Percentiles rank a stretch among this genome's conserved stretches.
These are phyloP conservation scores for Starmerella potacharoeniae DNA, from an alignment of 805 yeast species.

Conservation along the genomic window DNA sequence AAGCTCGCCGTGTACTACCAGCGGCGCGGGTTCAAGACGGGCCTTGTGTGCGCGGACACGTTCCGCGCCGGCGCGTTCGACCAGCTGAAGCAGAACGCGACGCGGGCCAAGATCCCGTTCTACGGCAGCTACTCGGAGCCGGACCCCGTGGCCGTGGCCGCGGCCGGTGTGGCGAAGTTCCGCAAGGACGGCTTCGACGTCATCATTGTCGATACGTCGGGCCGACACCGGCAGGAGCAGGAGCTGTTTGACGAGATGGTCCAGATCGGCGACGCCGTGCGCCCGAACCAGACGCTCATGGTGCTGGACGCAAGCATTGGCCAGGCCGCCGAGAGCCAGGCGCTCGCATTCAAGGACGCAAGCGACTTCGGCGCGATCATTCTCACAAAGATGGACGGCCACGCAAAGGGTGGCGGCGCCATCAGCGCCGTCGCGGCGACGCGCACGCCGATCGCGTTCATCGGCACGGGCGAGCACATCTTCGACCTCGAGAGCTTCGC, in stretches of 20 bases:
- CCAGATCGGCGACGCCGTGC: constrained; percentile 75
- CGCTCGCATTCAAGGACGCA: constrained; percentile 85
- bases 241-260: constrained; percentile 89
- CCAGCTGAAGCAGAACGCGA: constrained; percentile 94
- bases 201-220: constrained; percentile 93
- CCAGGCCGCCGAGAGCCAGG: constrained; percentile 94
- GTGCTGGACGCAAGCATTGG: constrained; percentile 96
- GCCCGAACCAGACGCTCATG: constrained; percentile 95
- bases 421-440: constrained; percentile 97
- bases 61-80: constrained; percentile 99
- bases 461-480: constrained; percentile 97
- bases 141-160: constrained; percentile 86
- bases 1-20: constrained; percentile 91
- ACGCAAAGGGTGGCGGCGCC: constrained; percentile 99
- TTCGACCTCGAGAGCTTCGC: constrained; percentile 85
- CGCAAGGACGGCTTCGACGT: constrained; percentile 84
- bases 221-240: constrained; percentile 92
- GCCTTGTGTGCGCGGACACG: constrained; percentile 97
- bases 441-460: constrained; percentile 84
- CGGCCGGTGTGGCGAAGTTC: constrained; percentile 84
- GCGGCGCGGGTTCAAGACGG: constrained; percentile 86
- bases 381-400: constrained; percentile 95
- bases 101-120: constrained; percentile 85
- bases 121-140: constrained; percentile 93
- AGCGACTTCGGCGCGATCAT: constrained; percentile 91